Evolutionary conservation across 768 basidiomycete genomes (phyloP), one percentile per base, ranked within the genome.

Genomic region (Suillus weaverae): DNA sequence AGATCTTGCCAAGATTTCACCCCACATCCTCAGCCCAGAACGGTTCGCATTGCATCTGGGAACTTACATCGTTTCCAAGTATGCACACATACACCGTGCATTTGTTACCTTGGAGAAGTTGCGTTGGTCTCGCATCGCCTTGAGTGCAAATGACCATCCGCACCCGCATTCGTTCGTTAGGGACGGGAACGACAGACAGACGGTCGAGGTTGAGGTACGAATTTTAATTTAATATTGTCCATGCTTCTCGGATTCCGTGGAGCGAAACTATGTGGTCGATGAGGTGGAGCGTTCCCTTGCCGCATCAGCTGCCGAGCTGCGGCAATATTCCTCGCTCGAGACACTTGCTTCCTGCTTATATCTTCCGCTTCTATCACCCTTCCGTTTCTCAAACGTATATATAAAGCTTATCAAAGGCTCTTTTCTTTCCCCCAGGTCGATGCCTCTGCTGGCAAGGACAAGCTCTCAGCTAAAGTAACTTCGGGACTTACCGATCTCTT

Each of bases 1-100:
- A 92, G 91, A 91, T 69, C 78, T 96, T 22, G 94, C 96, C 33
- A 99, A 98, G 77, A 84, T 87, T 14, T 97, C 95, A 0, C 94
- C 95, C 4, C 84, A 97, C 70, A 85, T 97, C 64, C 86, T 97
- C 54, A 81, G 83, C 50, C 89, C 95, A 0, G 93, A 95, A 71
- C 83, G 85, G 59, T 98, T 98, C 71, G 96, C 91, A 0, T 81
- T 97, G 10, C 94, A 99, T 70, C 81, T 99, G 11, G 95, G 86
- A 1, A 86, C 89, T 0, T 90, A 95, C 78, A 81, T 97, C 48
- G 87, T 95, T 32, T 86, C 86, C 22, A 91, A 87, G 66, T 96
- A 97, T 70, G 78, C 83, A 0, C 94, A 95, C 69, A 83, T 95
- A 69, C 75, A 81, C 70, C 90, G 89, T 70, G 85, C 87, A 0